Evolutionary conservation across 2,329 filamentous ascomycete genomes (phyloP).

Genomic region (Nakataea oryzae): DNA sequence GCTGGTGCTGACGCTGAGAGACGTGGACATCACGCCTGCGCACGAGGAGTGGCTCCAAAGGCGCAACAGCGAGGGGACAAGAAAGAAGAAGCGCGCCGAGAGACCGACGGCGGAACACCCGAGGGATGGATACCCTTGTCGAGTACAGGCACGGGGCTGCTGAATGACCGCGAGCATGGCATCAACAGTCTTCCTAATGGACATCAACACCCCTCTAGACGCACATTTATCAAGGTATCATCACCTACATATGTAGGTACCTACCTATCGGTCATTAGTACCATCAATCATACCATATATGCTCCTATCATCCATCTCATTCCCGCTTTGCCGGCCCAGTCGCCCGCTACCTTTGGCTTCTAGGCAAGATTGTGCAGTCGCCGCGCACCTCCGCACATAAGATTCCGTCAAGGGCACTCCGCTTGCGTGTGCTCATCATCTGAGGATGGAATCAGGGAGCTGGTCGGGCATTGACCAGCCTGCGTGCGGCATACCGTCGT

Average conservation of each 20-base stretch:
- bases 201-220: background rate
- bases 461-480: background rate
- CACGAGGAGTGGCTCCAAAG: slow-evolving; percentile 13
- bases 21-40: slow-evolving; percentile 6
- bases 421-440: too few species aligned
- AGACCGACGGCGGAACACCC: background rate
- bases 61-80: slow-evolving; percentile 3
- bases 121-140: background rate
- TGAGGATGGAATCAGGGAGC: background rate
- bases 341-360: too few species aligned
- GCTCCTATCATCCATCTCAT: too few species aligned
- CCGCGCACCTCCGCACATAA: too few species aligned
- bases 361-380: too few species aligned
- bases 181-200: background rate
- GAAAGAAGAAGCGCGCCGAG: slow-evolving; percentile 9
- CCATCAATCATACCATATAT: too few species aligned
- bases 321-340: too few species aligned
- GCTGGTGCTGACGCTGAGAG: slow-evolving; percentile 5
- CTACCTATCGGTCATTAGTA: too few species aligned
- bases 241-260: too few species aligned
- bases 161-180: background rate
- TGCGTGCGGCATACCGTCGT: background rate
- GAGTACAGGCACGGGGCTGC: background rate
- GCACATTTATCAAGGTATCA: too few species aligned
- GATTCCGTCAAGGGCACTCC: too few species aligned